Base-by-base conservation (phyloP, 169 alveolate species). In the Plasmodium gaboni region DNA sequence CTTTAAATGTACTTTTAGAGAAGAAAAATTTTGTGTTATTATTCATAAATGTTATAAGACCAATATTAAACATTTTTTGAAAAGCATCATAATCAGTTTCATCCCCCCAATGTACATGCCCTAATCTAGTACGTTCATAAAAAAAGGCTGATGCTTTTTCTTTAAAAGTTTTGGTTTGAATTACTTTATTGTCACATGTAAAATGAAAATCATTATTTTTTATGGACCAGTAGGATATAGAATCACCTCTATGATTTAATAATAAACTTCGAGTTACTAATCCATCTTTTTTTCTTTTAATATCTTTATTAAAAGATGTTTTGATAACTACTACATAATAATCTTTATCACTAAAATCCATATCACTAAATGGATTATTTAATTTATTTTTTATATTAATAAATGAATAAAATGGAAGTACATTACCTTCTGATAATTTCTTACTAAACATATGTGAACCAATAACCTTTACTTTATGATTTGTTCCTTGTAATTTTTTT, bases 101-200 rank as follows among this genome's bases (percentile, higher is more conserved):
- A 65, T 78, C 89, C 6, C 89, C 89, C 89, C 89, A 78, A 32
- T 78, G 89, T 17, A 32, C 51, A 28, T 78, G 89, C 9, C 89
- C 89, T 15, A 69, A 19, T 69, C 89, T 78, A 48, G 89, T 78
- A 42, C 89, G 64, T 19, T 64, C 89, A 57, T 65, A 78, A 42
- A 78, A 78, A 5, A 78, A 59, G 2, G 89, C 89, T 15, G 70
- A 51, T 12, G 89, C 89, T 22, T 78, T 78, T 63, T 78, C 67
- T 13, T 78, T 28, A 64, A 78, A 46, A 0, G 89, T 78, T 15
- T 65, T 48, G 7, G 89, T 78, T 57, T 78, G 42, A 17, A 78
- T 65, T 17, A 78, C 71, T 78, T 50, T 48, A 46, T 26, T 64
- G 13, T 78, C 70, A n/a, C 71, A 28, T 15, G 89, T 65, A 57